Evolutionary conservation across 2,329 filamentous ascomycete species (phyloP).

Genomic region (Colletotrichum viniferum): DNA sequence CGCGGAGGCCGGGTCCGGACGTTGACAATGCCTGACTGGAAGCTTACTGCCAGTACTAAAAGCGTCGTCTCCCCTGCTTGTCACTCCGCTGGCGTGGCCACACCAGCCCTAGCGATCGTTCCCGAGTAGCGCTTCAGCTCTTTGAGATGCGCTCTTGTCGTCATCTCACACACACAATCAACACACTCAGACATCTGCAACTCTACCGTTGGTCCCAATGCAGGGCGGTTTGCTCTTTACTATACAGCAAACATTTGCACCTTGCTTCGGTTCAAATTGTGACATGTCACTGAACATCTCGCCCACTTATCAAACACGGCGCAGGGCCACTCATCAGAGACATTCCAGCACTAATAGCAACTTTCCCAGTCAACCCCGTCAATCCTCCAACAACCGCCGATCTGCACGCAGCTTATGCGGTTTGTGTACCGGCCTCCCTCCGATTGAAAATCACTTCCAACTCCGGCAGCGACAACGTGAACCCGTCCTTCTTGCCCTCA

Average conservation of each 20-base stretch:
- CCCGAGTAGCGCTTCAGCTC: background rate
- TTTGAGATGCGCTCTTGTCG: background rate
- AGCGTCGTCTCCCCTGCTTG: background rate
- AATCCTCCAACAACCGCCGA: background rate
- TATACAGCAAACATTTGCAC: background rate
- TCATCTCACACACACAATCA: background rate
- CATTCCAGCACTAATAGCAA: background rate
- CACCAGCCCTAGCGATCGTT: background rate
- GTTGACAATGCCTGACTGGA: background rate
- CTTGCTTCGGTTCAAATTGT: background rate
- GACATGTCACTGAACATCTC: background rate
- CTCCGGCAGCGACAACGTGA: conserved; percentile 16
- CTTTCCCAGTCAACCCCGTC: background rate
- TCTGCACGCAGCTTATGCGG: background rate
- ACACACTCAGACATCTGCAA: background rate
- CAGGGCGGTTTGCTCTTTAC: background rate
- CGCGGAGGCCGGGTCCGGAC: background rate
- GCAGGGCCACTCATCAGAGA: background rate
- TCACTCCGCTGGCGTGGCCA: background rate
- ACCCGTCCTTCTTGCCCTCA: conserved; percentile 12
- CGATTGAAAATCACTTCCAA: conserved; percentile 17
- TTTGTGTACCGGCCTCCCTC: background rate
- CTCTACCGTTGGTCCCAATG: background rate
- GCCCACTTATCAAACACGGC: background rate
- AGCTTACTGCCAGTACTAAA: background rate